A percentile compares a stretch with the other conserved stretches of the same genome.
These are phyloP conservation scores for Trichoderma polysporum DNA, from an alignment of 2,329 filamentous ascomycete genomes.

Conservation along the genomic window DNA sequence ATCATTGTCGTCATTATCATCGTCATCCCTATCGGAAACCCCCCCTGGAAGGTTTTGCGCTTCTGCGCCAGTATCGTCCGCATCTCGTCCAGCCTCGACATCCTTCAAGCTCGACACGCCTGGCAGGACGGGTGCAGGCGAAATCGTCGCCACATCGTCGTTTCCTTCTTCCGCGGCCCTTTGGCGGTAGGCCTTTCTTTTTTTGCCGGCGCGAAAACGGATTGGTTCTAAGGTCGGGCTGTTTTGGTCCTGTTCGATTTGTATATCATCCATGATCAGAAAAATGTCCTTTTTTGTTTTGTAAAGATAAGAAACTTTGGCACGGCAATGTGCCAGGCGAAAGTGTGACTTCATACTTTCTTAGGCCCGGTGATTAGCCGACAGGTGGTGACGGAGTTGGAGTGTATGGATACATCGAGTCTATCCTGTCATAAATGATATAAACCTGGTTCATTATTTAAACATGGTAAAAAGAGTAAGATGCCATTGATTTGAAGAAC, in stretches of 20 bases:
- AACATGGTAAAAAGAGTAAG: slow-evolving; percentile 39
- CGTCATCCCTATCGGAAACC: slow-evolving; percentile 19
- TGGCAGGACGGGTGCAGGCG: background rate
- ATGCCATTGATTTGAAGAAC: background rate
- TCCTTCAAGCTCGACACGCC: slow-evolving; percentile 4
- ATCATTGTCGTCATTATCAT: slow-evolving; percentile 23
- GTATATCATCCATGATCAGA: slow-evolving; percentile 26
- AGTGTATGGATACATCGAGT: background rate
- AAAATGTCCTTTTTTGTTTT: background rate
- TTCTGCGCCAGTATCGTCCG: slow-evolving; percentile 24
- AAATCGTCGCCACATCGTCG: background rate
- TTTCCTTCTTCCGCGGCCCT: slow-evolving; percentile 33
- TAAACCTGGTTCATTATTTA: background rate
- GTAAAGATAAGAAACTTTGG: background rate
- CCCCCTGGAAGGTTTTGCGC: background rate
- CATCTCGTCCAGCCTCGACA: slow-evolving; percentile 22
- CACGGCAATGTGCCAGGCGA: background rate
- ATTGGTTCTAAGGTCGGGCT: slow-evolving; percentile 35
- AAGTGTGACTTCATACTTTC: slow-evolving; percentile 17
- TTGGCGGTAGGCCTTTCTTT: slow-evolving; percentile 59
- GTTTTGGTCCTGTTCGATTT: slow-evolving; percentile 23
- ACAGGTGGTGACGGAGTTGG: background rate
- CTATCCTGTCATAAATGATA: background rate
- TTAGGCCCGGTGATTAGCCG: slow-evolving; percentile 17
- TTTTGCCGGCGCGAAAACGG: slow-evolving; percentile 58